Evolutionary conservation across 257 asterid species (phyloP).

Genomic region (Leptodermis oblonga): DNA sequence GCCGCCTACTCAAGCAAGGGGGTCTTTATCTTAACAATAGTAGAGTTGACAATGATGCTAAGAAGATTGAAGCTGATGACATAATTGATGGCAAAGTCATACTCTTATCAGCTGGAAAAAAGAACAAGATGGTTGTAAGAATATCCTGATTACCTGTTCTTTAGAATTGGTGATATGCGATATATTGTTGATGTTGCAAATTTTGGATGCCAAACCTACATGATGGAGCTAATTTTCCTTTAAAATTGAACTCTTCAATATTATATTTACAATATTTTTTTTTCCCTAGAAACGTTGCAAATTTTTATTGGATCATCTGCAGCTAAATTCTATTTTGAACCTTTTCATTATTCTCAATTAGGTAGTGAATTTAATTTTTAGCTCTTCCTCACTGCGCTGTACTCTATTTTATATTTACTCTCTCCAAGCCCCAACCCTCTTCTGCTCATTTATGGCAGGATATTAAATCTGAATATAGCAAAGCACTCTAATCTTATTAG

Average conservation of each 20-base stretch:
- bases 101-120: conserved; percentile 90
- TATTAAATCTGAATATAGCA: not conserved
- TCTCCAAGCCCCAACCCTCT: not conserved
- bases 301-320: not conserved
- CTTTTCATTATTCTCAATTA: not conserved
- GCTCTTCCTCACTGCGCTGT: not conserved
- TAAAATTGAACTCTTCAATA: not conserved
- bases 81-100: conserved; percentile 71
- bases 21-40: conserved; percentile 79
- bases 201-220: not conserved
- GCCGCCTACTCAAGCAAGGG: conserved; percentile 86
- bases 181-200: not conserved
- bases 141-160: conserved; percentile 32
- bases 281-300: not conserved
- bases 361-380: not conserved
- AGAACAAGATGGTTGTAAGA: conserved; percentile 89
- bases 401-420: not conserved
- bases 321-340: not conserved
- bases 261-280: not conserved
- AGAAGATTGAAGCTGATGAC: conserved; percentile 69
- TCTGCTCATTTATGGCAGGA: not conserved
- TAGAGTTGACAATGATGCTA: conserved; percentile 70
- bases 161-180: not conserved
- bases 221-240: not conserved
- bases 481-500: not conserved